phyloP scores from a whole-genome alignment of 306 rosid species.

The Ziziphus jujuba region DNA sequence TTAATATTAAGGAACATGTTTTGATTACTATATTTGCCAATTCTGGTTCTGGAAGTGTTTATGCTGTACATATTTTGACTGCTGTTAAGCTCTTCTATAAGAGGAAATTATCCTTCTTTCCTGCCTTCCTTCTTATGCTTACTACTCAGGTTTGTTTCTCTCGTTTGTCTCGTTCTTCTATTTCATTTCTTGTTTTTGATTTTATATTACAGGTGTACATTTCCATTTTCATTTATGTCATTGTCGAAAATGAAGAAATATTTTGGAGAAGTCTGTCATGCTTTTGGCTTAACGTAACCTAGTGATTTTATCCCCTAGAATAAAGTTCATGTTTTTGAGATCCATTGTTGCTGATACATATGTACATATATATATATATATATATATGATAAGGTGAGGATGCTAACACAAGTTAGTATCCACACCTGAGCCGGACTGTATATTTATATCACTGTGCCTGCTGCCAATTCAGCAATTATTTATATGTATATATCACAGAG shows the following conservation, averaged over 20 bases:
- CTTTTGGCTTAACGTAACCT: too few relatives aligned
- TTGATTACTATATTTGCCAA: constrained; percentile 85
- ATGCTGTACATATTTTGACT: constrained; percentile 71
- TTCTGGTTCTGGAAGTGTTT: constrained; percentile 68
- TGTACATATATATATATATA: too few relatives aligned
- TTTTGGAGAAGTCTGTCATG: too few relatives aligned
- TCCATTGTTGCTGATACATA: too few relatives aligned
- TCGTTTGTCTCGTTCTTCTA: background rate
- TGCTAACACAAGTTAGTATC: too few relatives aligned
- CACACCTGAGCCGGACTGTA: too few relatives aligned
- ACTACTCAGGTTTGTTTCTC: constrained; percentile 75
- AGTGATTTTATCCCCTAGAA: too few relatives aligned
- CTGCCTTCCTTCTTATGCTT: constrained; percentile 69
- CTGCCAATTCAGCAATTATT: too few relatives aligned
- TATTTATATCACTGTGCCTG: too few relatives aligned
- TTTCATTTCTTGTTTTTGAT: background rate
- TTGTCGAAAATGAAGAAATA: too few relatives aligned
- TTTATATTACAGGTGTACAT: background rate
- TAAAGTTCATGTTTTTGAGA: too few relatives aligned
- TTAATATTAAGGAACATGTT: constrained; percentile 85
- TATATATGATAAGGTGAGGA: too few relatives aligned
- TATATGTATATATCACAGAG: background rate
- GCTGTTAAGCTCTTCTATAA: constrained; percentile 70
- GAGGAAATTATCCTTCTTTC: constrained; percentile 56
- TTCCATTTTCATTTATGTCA: background rate